Conservation (phyloP, 768 basidiomycete genomes). For the Kwoniella sp. region DNA sequence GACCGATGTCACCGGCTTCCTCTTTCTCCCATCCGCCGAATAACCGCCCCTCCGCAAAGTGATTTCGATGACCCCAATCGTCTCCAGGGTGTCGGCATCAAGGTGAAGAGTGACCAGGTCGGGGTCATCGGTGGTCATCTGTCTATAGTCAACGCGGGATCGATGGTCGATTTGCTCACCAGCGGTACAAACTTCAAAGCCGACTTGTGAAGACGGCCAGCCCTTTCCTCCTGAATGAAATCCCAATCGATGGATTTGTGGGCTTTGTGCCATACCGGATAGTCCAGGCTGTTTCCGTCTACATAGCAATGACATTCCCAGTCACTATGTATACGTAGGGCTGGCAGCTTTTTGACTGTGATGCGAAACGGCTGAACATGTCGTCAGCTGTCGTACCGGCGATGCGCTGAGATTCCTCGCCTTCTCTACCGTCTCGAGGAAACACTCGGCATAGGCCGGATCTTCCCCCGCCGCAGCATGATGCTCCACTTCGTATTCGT, state of each 20-base stretch:
- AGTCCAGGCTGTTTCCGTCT: neutral
- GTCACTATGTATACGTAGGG: neutral
- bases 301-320: neutral
- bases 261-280: neutral
- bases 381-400: no score
- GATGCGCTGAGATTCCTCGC: neutral
- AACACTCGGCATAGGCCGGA: neutral
- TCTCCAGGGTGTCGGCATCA: no score
- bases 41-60: neutral
- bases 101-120: no score
- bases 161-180: no score
- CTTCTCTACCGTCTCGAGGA: neutral
- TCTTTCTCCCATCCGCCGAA: no score
- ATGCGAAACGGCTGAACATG: neutral
- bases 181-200: no score
- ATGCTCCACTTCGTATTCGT: neutral
- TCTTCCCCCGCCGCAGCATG: neutral
- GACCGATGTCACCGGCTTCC: no score
- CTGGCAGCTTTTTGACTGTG: neutral
- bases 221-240: no score
- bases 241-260: no score
- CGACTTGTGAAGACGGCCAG: no score
- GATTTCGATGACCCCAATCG: neutral
- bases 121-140: no score
- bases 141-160: no score